Percentiles rank a stretch among this genome's conserved stretches.
Conservation (phyloP, 176 grass and related monocot species). For the Avena eriantha region DNA sequence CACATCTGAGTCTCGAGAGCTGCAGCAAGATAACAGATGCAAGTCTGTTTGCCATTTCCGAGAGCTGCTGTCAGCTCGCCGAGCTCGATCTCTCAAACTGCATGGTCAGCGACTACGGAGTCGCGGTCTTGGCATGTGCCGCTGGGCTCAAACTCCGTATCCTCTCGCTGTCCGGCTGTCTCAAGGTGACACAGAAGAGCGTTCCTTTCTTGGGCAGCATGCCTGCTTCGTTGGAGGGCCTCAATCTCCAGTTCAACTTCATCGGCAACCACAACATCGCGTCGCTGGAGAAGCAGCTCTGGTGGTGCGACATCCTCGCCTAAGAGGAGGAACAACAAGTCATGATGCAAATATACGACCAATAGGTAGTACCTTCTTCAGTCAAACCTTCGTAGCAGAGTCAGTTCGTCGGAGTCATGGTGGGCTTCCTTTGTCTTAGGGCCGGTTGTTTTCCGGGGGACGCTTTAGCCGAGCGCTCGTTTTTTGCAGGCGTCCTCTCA, state of each 20-base stretch:
- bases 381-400: conserved; percentile 39
- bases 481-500: conserved; percentile 64
- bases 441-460: conserved; percentile 55
- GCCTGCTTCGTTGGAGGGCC: conserved; percentile 67
- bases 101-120: conserved; percentile 82
- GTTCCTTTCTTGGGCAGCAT: conserved; percentile 79
- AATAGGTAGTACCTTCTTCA: conserved; percentile 46
- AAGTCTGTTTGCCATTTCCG: conserved; percentile 70
- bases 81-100: conserved; percentile 90
- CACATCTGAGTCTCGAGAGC: conserved; percentile 79
- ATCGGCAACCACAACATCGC: conserved; percentile 71
- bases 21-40: conserved; percentile 90
- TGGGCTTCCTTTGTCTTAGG: conserved; percentile 64
- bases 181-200: conserved; percentile 82
- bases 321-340: conserved; percentile 43
- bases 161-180: conserved; percentile 78
- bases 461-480: conserved; percentile 56
- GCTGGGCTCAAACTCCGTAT: conserved; percentile 71
- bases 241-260: conserved; percentile 85
- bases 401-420: conserved; percentile 52
- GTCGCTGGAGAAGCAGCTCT: conserved; percentile 78
- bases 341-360: conserved; percentile 57
- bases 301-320: conserved; percentile 87
- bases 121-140: conserved; percentile 70
- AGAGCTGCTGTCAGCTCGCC: conserved; percentile 66